phyloP scores from a whole-genome alignment of 1,139 yeast species.

The Scheffersomyces titani region DNA sequence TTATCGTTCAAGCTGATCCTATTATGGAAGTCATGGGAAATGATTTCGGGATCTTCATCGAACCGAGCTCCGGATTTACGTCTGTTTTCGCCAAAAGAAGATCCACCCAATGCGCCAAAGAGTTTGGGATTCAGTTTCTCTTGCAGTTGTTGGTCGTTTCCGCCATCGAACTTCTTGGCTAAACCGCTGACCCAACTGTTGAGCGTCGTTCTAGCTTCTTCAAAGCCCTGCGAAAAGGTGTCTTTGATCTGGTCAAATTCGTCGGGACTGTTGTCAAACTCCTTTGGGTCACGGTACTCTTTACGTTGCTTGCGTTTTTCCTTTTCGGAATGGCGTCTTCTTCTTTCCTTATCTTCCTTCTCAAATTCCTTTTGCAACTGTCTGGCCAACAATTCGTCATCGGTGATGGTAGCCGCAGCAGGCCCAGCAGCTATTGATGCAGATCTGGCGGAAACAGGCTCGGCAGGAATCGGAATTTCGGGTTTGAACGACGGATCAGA shows the following conservation, averaged over 20 bases:
- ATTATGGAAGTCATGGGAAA: constrained; percentile 55
- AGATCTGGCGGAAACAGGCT: constrained; percentile 18
- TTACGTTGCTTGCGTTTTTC: constrained; percentile 23
- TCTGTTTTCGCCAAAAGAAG: constrained; percentile 32
- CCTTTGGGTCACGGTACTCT: constrained; percentile 18
- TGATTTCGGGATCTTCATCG: constrained; percentile 57
- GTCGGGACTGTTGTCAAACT: constrained; percentile 59
- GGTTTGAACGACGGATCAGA: constrained; percentile 77
- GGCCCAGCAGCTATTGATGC: constrained; percentile 4
- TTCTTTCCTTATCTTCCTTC: constrained; percentile 35
- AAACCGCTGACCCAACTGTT: constrained; percentile 82
- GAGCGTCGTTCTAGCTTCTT: constrained; percentile 79
- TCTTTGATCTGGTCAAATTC: constrained; percentile 71
- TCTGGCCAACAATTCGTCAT: constrained; percentile 85
- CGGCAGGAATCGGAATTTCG: constrained; percentile 48
- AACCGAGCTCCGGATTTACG: constrained; percentile 35
- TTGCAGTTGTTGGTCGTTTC: constrained; percentile 7
- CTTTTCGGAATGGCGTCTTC: constrained; percentile 20
- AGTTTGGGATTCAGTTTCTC: constrained; percentile 32
- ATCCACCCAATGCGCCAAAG: constrained; percentile 52
- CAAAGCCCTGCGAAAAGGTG: constrained; percentile 72
- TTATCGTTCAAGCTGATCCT: constrained; percentile 54
- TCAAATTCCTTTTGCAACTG: constrained; percentile 73
- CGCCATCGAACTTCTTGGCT: constrained; percentile 53
- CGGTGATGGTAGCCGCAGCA: constrained; percentile 38